Evolutionary conservation across 495 filamentous ascomycete species (phyloP).

Genomic region (Penicillium ucsense): DNA sequence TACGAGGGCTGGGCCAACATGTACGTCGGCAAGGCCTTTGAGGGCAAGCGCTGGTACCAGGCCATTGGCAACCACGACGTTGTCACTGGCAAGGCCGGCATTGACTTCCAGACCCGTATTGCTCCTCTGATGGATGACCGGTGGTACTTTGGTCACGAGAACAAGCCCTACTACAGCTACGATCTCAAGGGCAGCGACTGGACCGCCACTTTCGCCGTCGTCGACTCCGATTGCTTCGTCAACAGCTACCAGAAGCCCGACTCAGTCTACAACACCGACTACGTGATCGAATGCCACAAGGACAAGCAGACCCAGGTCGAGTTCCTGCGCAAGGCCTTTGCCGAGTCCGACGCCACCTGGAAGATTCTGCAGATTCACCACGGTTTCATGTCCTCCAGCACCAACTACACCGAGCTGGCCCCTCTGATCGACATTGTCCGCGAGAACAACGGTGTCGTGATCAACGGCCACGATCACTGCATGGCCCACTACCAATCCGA

Average conservation of each 20-base stretch:
- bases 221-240: constrained; percentile 17
- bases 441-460: constrained; percentile 10
- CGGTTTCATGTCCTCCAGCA: constrained; percentile 9
- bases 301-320: constrained; percentile 10
- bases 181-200: constrained; percentile 12
- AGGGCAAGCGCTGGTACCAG: constrained; percentile 12
- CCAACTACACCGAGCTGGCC: constrained; percentile 13
- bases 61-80: constrained; percentile 14
- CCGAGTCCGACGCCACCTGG: constrained; percentile 8
- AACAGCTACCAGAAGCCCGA: constrained; percentile 8
- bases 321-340: constrained; percentile 10
- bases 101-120: constrained; percentile 12
- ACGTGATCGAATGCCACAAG: constrained; percentile 11
- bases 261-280: constrained; percentile 13
- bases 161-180: constrained; percentile 14
- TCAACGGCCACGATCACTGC: constrained; percentile 18
- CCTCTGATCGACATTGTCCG: constrained; percentile 12
- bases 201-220: constrained; percentile 13
- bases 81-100: constrained; percentile 10
- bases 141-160: constrained; percentile 12
- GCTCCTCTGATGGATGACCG: constrained; percentile 11
- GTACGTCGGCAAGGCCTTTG: constrained; percentile 10
- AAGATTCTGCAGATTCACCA: constrained; percentile 18
- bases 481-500: constrained; percentile 14
- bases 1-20: constrained; percentile 12